Evolutionary conservation across 768 basidiomycete species (phyloP).

Genomic region (Pleurotus salmoneostramineus): DNA sequence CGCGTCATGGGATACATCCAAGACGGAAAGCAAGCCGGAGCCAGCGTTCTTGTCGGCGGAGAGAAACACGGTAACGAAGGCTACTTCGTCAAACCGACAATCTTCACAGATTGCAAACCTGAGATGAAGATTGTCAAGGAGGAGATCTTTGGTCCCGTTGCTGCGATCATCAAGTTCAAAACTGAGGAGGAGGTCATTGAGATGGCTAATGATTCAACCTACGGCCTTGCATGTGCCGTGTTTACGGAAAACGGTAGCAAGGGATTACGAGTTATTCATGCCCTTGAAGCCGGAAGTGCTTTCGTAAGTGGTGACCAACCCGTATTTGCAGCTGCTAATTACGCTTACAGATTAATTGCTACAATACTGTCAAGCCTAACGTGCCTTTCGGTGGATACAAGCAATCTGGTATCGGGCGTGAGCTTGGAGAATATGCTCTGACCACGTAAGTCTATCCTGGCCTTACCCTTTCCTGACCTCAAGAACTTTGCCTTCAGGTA

Average conservation of each 20-base stretch:
- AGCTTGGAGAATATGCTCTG: constrained; percentile 5
- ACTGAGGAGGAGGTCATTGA: constrained; percentile 34
- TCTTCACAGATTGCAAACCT: constrained; percentile 58
- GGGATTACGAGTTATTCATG: constrained; percentile 19
- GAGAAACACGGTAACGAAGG: constrained; percentile 55
- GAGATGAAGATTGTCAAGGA: constrained; percentile 68
- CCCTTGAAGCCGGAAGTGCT: constrained; percentile 33
- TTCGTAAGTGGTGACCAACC: constrained; percentile 32
- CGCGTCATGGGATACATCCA: constrained; percentile 72
- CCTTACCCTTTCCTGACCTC: constrained; percentile 10
- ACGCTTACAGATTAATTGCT: constrained; percentile 14
- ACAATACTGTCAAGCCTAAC: not conserved
- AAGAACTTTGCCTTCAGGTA: constrained; percentile 1
- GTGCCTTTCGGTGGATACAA: constrained; percentile 1
- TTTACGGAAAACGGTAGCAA: constrained; percentile 18
- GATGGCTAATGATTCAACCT: constrained; percentile 16
- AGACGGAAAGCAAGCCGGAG: constrained; percentile 69
- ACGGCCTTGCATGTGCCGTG: constrained; percentile 17
- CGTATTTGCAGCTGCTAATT: not conserved
- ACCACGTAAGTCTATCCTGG: not conserved
- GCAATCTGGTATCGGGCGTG: constrained; percentile 4
- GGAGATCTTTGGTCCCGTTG: constrained; percentile 78
- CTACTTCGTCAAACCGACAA: constrained; percentile 67
- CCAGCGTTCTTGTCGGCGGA: constrained; percentile 60
- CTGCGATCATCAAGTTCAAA: constrained; percentile 68